Evolutionary conservation across 176 grass and related monocot species (phyloP), one percentile per base, ranked within the genome.

Genomic region (Aechmea fasciata): DNA sequence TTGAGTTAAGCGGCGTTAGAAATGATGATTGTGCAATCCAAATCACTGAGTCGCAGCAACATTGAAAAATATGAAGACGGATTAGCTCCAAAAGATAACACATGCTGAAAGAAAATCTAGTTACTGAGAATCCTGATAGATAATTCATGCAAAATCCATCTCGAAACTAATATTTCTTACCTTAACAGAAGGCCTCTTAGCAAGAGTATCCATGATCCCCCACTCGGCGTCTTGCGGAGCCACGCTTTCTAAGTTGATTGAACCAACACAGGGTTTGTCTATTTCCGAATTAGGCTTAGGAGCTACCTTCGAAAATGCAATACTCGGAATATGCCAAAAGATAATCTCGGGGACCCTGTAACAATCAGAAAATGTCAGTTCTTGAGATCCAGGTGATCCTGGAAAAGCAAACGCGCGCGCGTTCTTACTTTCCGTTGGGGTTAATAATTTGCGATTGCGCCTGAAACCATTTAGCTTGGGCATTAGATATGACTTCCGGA

Each of bases 291-390:
- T 83, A n/a, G 78, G 73, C 23, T 74, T 69, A 24, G 92, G 92
- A 47, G 79, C 92, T 10, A 92, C 81, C 73, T 89, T 84, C 24
- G n/a, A 26, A 47, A 91, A 92, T 17, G 79, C 64, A 26, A 63
- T 81, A 75, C 88, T 92, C 11, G 88, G 88, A 87, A 96, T 91
- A 48, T 96, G 92, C 92, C 88, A 96, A 61, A 96, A 96, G 18
- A 92, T 71, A 3, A 96, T 29, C 76, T 96, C 88, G 10, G 88
- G 73, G 13, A 92, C 79, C 69, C 88, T 96, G 75, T 33, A 71
- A 71, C 10, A 75, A 70, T 12, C 15, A 68, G 11, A n/a, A 22
- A 57, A 57, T 11, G 33, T 24, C 52, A 5, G 55, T 53, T 15
- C 10, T 68, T 59, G 41, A 77, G 7, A 22, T 18, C 15, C 22